Percentiles rank a stretch among this genome's conserved stretches.
Evolutionary conservation across 1,284 basidiomycete genomes (phyloP).

Genomic region (Ustilago crameri): DNA sequence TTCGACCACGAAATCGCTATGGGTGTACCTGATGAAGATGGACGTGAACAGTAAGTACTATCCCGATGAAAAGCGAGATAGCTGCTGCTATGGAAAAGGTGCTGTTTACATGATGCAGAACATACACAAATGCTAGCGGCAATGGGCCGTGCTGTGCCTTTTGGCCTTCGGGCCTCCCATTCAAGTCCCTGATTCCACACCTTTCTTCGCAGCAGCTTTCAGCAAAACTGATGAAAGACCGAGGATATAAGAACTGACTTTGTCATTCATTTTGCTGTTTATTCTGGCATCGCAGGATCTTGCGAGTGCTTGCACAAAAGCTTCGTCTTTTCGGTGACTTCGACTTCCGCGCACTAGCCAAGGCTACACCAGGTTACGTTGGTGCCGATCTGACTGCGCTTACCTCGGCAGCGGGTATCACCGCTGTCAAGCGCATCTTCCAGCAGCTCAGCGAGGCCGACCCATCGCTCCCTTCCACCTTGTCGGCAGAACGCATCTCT

Average conservation of each 20-base stretch:
- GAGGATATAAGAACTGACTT: conserved; percentile 16
- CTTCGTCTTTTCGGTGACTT: conserved; percentile 77
- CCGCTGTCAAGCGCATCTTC: conserved; percentile 96
- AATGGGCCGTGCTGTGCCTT: conserved; percentile 48
- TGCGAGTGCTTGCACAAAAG: conserved; percentile 61
- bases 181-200: conserved; percentile 52
- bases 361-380: conserved; percentile 94
- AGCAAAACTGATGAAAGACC: neutral
- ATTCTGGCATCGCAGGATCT: conserved; percentile 39
- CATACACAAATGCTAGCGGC: conserved; percentile 51
- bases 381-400: conserved; percentile 92
- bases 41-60: conserved; percentile 77
- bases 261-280: neutral
- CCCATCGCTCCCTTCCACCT: conserved; percentile 32
- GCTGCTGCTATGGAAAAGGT: conserved; percentile 5
- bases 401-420: conserved; percentile 91
- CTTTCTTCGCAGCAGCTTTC: conserved; percentile 6
- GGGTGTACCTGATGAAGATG: conserved; percentile 89
- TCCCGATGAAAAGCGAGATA: neutral
- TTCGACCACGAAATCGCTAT: conserved; percentile 98
- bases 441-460: conserved; percentile 72
- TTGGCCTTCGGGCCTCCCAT: conserved; percentile 57
- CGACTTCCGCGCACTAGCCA: conserved; percentile 83
- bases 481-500: conserved; percentile 30
- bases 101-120: conserved; percentile 44